Conservation (phyloP, 352 stramenopile genomes). For the Globisporangium cystogenes region DNA sequence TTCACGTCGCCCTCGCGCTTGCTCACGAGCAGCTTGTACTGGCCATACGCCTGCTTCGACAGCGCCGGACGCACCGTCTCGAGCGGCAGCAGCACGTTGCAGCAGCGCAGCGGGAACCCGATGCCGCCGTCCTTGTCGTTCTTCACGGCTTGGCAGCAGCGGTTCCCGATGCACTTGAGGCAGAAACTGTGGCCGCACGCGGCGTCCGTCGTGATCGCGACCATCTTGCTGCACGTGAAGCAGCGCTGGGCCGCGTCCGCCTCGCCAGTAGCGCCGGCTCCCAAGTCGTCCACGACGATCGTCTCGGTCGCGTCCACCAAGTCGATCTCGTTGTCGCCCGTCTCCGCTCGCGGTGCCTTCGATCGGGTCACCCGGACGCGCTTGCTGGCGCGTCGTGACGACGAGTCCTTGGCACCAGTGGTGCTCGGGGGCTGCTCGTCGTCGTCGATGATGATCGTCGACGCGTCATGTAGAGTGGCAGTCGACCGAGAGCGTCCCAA, state of each 20-base stretch:
- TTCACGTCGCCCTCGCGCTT: not conserved
- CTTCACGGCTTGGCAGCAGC: slow-evolving; percentile 17
- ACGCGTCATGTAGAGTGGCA: not conserved
- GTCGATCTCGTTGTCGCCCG: slow-evolving; percentile 3
- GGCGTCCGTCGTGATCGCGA: slow-evolving; percentile 3
- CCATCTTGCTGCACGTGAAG: slow-evolving; percentile 1
- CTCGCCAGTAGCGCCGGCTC: not conserved
- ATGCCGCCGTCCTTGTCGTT: slow-evolving; percentile 23
- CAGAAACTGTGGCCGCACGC: slow-evolving; percentile 27
- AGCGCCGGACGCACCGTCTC: slow-evolving; percentile 25
- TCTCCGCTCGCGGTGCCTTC: not conserved
- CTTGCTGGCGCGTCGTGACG: not conserved
- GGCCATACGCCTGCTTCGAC: slow-evolving; percentile 13
- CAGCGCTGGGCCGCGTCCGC: not conserved
- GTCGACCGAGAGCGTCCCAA: not conserved
- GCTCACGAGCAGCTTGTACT: slow-evolving; percentile 18
- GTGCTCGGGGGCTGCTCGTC: not conserved
- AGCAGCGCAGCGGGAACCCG: slow-evolving; percentile 31
- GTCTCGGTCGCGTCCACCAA: not conserved
- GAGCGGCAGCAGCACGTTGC: slow-evolving; percentile 22
- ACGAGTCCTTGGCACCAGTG: not conserved
- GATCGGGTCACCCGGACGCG: not conserved
- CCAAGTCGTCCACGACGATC: not conserved
- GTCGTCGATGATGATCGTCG: slow-evolving; percentile 8
- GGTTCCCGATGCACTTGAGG: slow-evolving; percentile 22